Evolutionary conservation across 257 asterid genomes (phyloP).

Genomic region (Solanum tacnaense): DNA sequence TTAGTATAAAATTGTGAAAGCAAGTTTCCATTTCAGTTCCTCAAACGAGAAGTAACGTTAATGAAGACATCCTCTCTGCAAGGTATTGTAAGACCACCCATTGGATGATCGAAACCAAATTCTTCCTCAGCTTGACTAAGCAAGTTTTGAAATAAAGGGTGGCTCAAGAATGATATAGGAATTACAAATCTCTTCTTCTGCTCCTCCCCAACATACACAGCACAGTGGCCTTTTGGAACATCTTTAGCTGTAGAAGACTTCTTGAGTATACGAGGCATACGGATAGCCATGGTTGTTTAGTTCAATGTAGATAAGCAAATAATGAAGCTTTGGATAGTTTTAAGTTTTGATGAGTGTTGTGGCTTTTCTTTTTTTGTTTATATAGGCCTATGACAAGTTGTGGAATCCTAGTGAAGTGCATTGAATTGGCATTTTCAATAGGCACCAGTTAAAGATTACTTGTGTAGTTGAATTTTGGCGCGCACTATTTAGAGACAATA

Average conservation of each 20-base stretch:
- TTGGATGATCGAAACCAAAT: conserved; percentile 38
- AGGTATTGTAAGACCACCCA: conserved; percentile 53
- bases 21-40: neutral
- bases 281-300: neutral
- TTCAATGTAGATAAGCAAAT: neutral
- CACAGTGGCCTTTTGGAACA: conserved; percentile 54
- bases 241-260: neutral
- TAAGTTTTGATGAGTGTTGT: neutral
- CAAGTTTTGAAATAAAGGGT: conserved; percentile 33
- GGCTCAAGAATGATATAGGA: conserved; percentile 30
- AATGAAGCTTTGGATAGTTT: neutral
- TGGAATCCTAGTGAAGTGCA: neutral
- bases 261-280: neutral
- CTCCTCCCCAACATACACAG: conserved; percentile 41
- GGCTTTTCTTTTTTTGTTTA: neutral
- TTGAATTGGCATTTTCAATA: neutral
- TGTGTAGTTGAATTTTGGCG: neutral
- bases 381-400: neutral
- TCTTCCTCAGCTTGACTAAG: conserved; percentile 28
- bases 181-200: conserved; percentile 24
- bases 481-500: neutral
- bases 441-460: neutral
- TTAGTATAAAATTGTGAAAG: neutral
- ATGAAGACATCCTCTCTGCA: conserved; percentile 27
- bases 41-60: conserved; percentile 19